phyloP scores from a whole-genome alignment of 1,284 basidiomycete species.

The Moniliophthora roreri region DNA sequence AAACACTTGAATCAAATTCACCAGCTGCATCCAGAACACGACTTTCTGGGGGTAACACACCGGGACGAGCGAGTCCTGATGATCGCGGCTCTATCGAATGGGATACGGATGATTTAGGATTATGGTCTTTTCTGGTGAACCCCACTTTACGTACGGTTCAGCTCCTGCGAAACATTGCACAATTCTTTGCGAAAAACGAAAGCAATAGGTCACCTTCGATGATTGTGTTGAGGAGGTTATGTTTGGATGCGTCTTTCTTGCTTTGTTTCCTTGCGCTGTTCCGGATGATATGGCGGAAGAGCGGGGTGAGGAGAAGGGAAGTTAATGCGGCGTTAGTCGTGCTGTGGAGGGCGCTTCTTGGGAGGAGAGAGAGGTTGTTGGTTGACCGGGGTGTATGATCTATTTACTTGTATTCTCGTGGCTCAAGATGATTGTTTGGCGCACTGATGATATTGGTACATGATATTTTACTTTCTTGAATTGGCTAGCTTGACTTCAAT shows the following conservation, averaged over 20 bases:
- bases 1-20: constrained; percentile 64
- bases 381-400: constrained; percentile 49
- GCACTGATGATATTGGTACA: too few relatives aligned
- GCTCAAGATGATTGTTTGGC: not conserved
- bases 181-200: constrained; percentile 58
- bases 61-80: constrained; percentile 40
- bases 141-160: constrained; percentile 54
- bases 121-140: constrained; percentile 74
- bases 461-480: too few relatives aligned
- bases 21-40: constrained; percentile 35
- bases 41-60: constrained; percentile 6
- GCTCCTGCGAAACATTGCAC: constrained; percentile 43
- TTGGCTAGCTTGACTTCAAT: too few relatives aligned
- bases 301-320: constrained; percentile 66
- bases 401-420: too few relatives aligned
- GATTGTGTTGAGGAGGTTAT: constrained; percentile 66
- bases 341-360: constrained; percentile 72
- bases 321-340: constrained; percentile 60
- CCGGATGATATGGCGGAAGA: constrained; percentile 63
- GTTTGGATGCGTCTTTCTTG: constrained; percentile 74
- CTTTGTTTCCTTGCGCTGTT: constrained; percentile 55
- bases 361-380: constrained; percentile 48
- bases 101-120: constrained; percentile 74
- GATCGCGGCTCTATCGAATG: constrained; percentile 41
- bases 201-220: constrained; percentile 56